Evolutionary conservation across 1,284 basidiomycete species (phyloP), one percentile per base, ranked within the genome.

Genomic region (Psilocybe mexicana): DNA sequence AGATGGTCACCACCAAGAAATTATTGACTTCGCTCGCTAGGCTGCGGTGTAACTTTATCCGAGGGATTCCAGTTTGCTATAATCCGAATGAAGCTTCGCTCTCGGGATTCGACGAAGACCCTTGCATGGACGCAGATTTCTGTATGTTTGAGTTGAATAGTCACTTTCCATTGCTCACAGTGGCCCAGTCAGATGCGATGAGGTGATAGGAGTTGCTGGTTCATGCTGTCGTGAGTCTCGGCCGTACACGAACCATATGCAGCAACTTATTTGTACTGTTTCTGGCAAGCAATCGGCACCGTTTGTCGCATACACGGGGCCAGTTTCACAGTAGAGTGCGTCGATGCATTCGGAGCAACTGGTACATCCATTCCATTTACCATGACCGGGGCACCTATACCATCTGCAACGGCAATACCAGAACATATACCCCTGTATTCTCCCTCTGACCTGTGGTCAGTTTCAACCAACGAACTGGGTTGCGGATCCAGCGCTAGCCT

Each of bases 391-490:
- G 38, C 14, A 1, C 11, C 38, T 3, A 40, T 40, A 40, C 38
- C 38, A 12, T 40, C 38, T 40, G 38, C 38, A n/a, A 40, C 38
- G 10, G n/a, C 11, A 4, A 5, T 40, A 40, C 38, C 10, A 3
- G 38, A 40, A 8, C 3, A 40, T 40, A 12, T 3, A 1, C 10
- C n/a, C 6, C 4, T 14, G 3, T 63, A 42, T 40, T 43, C 12
- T 35, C 65, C 65, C 1, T 11, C 52, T 4, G 30, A 49, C 8
- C 59, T 59, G 6, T 67, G 65, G 65, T 65, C 47, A 18, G 42
- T 28, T 6, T 51, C 55, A 8, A 47, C 14, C 4, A 47, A 33
- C 10, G 33, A 49, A 25, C n/a, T 53, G 5, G 58, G 48, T 45
- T 65, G 65, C 40, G 58, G 47, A n/a, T 25, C 42, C 18, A 60